Base-by-base conservation (phyloP, 2,329 filamentous ascomycete species). In the Colletotrichum salicis region DNA sequence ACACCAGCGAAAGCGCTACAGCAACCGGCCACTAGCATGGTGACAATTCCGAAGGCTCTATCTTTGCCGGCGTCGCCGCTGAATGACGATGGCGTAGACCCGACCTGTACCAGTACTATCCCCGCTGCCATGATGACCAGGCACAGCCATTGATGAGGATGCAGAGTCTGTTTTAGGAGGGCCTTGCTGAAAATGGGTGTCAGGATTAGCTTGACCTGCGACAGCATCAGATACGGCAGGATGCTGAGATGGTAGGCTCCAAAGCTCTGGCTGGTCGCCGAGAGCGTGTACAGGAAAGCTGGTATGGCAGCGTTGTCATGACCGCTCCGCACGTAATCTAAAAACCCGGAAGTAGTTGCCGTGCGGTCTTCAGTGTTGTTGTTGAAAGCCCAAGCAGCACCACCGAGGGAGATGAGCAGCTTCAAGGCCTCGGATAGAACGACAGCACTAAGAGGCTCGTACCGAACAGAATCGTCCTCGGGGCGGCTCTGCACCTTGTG, bases 181-280 rank as follows among this genome's bases (percentile, higher is more conserved):
- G 45, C 3, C 19, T 67, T 27, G n/a, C 45, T 55, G 56, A 62
- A 67, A 0, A 62, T n/a, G 3, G 57, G 63, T 22, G 57, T 60
- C 29, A 70, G 41, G 10, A 37, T 61, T 4, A 70, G 57, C 51
- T 57, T 70, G 7, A 61, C 33, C 31, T 70, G 57, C 5, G 67
- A 70, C 3, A 62, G 63, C 15, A 67, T 59, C 19, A 67, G 27
- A 7, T 51, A 67, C 1, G 37, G 12, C 15, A 62, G 31, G 4
- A 57, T 22, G 4, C 48, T 35, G 19, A 67, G 56, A 13, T 62
- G 27, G 12, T 33, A 54, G 15, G 63, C 68, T 2, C 57, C 68
- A n/a, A 57, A 22, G 10, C 51, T 41, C 35, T 67, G 63, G 22
- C 33, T 29, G 1, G 41, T 51, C 5, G 67, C 56, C 5, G 62